Evolutionary conservation across 139 green algal genomes (phyloP).

Genomic region (Coelastrella sp.): DNA sequence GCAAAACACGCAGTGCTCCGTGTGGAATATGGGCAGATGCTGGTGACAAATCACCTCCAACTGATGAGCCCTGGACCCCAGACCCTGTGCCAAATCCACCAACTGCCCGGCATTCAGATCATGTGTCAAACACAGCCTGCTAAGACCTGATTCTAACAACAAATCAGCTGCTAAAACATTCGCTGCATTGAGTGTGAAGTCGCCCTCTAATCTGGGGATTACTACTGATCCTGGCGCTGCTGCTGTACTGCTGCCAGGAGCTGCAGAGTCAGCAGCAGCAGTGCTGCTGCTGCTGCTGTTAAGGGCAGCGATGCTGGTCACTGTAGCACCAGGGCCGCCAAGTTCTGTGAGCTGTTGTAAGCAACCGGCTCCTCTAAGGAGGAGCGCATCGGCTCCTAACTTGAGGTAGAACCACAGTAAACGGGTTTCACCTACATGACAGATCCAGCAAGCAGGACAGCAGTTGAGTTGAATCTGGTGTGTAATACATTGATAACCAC

Average conservation of each 20-base stretch:
- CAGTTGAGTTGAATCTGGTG: not conserved
- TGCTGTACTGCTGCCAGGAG: constrained; percentile 31
- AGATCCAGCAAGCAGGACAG: constrained; percentile 59
- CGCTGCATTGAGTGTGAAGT: constrained; percentile 90
- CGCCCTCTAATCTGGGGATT: constrained; percentile 77
- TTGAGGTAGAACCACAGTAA: constrained; percentile 85
- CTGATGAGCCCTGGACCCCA: not conserved
- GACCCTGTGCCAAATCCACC: not conserved
- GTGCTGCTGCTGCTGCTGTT: not conserved
- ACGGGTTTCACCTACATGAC: constrained; percentile 86
- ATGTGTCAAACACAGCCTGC: constrained; percentile 78
- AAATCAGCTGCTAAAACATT: constrained; percentile 77
- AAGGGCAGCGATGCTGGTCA: not conserved
- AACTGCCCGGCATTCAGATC: constrained; percentile 76
- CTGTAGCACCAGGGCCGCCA: constrained; percentile 56
- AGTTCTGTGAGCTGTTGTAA: constrained; percentile 75
- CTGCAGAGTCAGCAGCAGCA: not conserved
- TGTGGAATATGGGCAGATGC: constrained; percentile 94
- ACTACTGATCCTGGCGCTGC: not conserved
- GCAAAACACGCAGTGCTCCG: constrained; percentile 90
- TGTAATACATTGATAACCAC: not conserved
- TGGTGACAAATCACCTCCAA: constrained; percentile 87
- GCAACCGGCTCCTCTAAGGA: constrained; percentile 79
- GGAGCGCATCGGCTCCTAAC: constrained; percentile 80
- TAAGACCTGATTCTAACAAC: constrained; percentile 66